Conservation (phyloP, 2,329 filamentous ascomycete genomes). For the Alternaria panax region DNA sequence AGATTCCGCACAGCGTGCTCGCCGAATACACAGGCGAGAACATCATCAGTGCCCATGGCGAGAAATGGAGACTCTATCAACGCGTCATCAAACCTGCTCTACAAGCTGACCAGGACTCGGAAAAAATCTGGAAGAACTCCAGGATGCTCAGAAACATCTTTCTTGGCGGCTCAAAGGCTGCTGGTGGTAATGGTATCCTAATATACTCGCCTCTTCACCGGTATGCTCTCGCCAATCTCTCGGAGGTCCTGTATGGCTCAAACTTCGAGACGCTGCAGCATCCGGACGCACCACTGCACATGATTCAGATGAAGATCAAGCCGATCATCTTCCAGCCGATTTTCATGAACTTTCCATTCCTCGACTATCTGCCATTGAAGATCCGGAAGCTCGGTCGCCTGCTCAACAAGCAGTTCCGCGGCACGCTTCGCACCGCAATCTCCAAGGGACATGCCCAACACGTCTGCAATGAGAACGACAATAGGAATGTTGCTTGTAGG, state of each 20-base stretch:
- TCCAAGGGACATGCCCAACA: constrained; percentile 35
- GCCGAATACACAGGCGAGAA: constrained; percentile 45
- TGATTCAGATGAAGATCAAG: constrained; percentile 36
- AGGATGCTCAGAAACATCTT: constrained; percentile 33
- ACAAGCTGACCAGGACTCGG: constrained; percentile 36
- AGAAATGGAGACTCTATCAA: constrained; percentile 42
- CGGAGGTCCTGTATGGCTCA: constrained; percentile 15
- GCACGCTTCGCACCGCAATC: constrained; percentile 29
- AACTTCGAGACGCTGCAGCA: constrained; percentile 36
- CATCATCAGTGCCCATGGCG: constrained; percentile 44
- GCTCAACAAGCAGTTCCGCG: constrained; percentile 30
- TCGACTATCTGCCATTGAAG: constrained; percentile 32
- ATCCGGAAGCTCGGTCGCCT: constrained; percentile 27
- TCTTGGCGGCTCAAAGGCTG: constrained; percentile 34
- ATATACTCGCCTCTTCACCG: constrained; percentile 48
- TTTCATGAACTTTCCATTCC: constrained; percentile 38
- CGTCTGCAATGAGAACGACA: constrained; percentile 31
- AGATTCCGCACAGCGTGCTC: constrained; percentile 42
- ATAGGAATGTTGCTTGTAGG: constrained; percentile 28
- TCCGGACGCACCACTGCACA: constrained; percentile 27
- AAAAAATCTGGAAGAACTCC: constrained; percentile 31
- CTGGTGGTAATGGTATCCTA: constrained; percentile 27
- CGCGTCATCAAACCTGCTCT: constrained; percentile 42
- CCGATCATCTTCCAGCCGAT: constrained; percentile 38
- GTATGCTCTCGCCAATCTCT: constrained; percentile 50